Conservation (phyloP, 176 grass and related monocot genomes). For the Metroxylon sagu region DNA sequence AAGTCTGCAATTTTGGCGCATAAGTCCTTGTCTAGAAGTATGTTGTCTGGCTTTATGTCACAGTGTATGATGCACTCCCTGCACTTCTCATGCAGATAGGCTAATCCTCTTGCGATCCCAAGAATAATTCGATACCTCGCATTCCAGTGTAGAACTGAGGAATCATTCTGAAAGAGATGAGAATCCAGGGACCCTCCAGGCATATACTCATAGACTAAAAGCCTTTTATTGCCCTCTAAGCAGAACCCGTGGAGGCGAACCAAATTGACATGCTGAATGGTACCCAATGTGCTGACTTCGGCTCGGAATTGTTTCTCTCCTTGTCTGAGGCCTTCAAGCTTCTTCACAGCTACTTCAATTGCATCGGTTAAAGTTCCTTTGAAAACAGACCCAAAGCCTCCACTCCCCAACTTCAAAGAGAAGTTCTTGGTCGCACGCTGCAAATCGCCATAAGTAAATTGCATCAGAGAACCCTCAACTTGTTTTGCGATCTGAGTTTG, state of each 20-base stretch:
- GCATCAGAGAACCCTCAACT: neutral
- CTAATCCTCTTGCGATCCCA: constrained; percentile 21
- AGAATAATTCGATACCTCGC: constrained; percentile 23
- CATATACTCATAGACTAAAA: constrained; percentile 39
- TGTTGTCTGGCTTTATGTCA: constrained; percentile 39
- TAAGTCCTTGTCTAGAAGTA: constrained; percentile 20
- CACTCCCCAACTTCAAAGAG: constrained; percentile 21
- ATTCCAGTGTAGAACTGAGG: constrained; percentile 21
- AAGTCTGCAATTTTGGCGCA: constrained; percentile 36
- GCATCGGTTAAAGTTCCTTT: constrained; percentile 20
- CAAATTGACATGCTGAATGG: constrained; percentile 28
- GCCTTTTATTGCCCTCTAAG: constrained; percentile 7
- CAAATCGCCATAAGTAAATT: constrained; percentile 22
- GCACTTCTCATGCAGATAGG: constrained; percentile 35
- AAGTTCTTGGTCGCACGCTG: constrained; percentile 28
- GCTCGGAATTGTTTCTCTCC: constrained; percentile 34
- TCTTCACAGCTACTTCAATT: constrained; percentile 28
- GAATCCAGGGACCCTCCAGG: constrained; percentile 22
- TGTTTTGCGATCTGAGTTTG: neutral
- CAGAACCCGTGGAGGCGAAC: constrained; percentile 26
- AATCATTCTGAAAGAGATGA: constrained; percentile 14
- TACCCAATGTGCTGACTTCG: constrained; percentile 24
- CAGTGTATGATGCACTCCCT: constrained; percentile 31
- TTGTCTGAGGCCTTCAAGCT: constrained; percentile 29
- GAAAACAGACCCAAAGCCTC: constrained; percentile 33